A percentile compares a stretch with the other conserved stretches of the same genome.
These are phyloP conservation scores for Rhododendron vialii DNA, from an alignment of 148 eudicot species.

Conservation along the genomic window DNA sequence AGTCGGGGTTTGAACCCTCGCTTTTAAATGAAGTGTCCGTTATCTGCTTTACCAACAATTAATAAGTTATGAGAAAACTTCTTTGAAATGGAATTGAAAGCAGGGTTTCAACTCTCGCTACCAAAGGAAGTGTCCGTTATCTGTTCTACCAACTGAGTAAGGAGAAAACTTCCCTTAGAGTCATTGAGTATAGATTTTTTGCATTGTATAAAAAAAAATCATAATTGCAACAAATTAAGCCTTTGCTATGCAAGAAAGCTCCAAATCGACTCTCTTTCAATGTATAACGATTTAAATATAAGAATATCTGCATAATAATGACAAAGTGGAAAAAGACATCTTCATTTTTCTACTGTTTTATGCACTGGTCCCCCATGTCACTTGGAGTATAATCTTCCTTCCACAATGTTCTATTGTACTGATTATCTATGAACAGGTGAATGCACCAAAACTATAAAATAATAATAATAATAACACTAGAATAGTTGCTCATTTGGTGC, in stretches of 20 bases:
- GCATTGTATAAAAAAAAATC: no score
- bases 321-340: slow-evolving; percentile 5
- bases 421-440: not conserved
- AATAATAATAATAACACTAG: not conserved
- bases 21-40: no score
- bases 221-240: not conserved
- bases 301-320: not conserved
- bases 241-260: not conserved
- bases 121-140: no score
- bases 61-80: no score
- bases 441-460: not conserved
- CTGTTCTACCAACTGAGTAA: not conserved
- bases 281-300: not conserved
- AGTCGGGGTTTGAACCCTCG: no score
- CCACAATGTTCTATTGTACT: not conserved
- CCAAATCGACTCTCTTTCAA: not conserved
- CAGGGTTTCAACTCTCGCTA: no score
- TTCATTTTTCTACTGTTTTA: not conserved
- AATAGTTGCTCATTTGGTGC: not conserved
- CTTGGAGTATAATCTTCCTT: not conserved
- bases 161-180: not conserved
- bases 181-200: not conserved
- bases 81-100: no score
- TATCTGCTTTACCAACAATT: no score
- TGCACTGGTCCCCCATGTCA: not conserved